phyloP scores from a whole-genome alignment of 371 early-diverging fungal genomes.

The Circinella umbellata region DNA sequence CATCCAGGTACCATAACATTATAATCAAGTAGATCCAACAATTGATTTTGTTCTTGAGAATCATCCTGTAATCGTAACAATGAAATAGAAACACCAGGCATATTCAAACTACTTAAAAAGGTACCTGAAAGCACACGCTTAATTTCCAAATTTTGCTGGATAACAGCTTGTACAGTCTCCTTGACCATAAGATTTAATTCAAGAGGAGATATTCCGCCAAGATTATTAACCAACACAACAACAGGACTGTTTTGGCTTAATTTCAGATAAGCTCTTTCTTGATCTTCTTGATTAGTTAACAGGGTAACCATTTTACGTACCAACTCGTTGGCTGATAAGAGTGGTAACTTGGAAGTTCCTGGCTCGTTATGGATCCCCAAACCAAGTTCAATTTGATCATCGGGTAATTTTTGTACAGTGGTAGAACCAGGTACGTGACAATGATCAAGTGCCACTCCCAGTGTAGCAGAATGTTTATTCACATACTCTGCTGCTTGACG shows the following conservation, averaged over 20 bases:
- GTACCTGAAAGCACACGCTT: conserved; percentile 68
- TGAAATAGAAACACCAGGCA: conserved; percentile 77
- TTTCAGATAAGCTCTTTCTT: conserved; percentile 49
- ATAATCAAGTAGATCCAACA: neutral
- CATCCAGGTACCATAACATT: conserved; percentile 51
- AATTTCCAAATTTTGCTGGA: conserved; percentile 33
- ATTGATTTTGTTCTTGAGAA: neutral
- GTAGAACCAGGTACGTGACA: conserved; percentile 73
- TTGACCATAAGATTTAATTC: conserved; percentile 74
- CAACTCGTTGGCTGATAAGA: conserved; percentile 56
- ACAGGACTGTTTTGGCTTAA: conserved; percentile 33
- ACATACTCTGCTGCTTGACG: conserved; percentile 55
- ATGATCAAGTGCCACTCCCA: conserved; percentile 78
- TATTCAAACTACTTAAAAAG: conserved; percentile 78
- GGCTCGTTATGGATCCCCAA: conserved; percentile 83
- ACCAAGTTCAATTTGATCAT: conserved; percentile 72
- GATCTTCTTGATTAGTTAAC: conserved; percentile 54
- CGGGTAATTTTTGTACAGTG: conserved; percentile 23
- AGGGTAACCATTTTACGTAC: conserved; percentile 59
- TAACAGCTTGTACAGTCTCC: conserved; percentile 55
- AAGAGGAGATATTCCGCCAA: conserved; percentile 74
- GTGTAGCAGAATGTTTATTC: conserved; percentile 66
- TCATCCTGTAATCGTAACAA: conserved; percentile 34
- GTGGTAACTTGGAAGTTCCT: conserved; percentile 59
- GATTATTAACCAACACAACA: conserved; percentile 77